Conservation (phyloP, 441 rosid species). For the Theobroma grandiflorum region DNA sequence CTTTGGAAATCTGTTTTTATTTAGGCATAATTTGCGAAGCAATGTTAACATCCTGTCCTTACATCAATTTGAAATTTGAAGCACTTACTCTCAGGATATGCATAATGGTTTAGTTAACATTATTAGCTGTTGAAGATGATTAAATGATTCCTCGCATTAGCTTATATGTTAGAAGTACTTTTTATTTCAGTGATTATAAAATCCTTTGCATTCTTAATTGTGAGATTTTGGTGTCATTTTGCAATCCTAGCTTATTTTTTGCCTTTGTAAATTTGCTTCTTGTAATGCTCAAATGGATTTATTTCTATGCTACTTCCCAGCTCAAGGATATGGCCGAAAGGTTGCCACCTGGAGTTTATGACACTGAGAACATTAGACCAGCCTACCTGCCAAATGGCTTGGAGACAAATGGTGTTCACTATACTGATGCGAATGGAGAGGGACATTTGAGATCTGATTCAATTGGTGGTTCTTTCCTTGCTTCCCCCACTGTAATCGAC, state of each 20-base stretch:
- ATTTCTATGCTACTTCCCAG: conserved; percentile 44
- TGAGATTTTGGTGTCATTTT: not conserved
- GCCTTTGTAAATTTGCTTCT: not conserved
- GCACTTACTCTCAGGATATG: not conserved
- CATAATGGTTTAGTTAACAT: not conserved
- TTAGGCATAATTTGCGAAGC: not conserved
- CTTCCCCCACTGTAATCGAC: conserved; percentile 54
- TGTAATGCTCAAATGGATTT: not conserved
- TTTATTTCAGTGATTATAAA: not conserved
- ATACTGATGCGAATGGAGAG: conserved; percentile 65
- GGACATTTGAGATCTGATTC: conserved; percentile 74
- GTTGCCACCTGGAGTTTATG: conserved; percentile 76
- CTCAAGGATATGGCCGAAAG: conserved; percentile 91
- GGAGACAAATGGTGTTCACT: conserved; percentile 74
- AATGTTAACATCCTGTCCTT: not conserved
- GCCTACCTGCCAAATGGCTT: conserved; percentile 57
- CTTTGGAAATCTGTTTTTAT: conserved; percentile 7
- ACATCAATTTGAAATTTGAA: not conserved
- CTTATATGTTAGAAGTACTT: not conserved
- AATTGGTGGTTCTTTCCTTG: conserved; percentile 49
- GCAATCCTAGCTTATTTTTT: conserved; percentile 9
- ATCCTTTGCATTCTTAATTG: not conserved
- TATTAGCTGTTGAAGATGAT: conserved; percentile 13
- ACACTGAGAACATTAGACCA: conserved; percentile 56
- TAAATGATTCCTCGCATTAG: not conserved